Base-by-base conservation (phyloP, 2,329 filamentous ascomycete genomes). In the Zasmidium citrigriseum region DNA sequence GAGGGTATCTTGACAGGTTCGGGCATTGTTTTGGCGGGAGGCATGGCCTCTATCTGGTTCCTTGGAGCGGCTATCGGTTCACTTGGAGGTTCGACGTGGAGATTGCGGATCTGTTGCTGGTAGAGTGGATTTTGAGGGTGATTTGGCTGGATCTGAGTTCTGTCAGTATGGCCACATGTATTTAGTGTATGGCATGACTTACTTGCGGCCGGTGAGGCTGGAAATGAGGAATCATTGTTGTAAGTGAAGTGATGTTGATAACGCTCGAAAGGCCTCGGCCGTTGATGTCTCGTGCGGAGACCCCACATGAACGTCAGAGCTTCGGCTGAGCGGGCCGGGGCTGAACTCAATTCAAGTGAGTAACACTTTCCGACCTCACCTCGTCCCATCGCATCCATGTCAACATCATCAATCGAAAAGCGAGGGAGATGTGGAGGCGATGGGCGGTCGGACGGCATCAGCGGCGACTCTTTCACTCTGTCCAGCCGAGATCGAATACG, bases 31-130 rank as follows among this genome's bases (percentile, higher is more conserved):
- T 57, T 61, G 54, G 55, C 64, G 21, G 58, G 77, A 14, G 79
- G 78, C 75, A 81, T 80, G 23, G 80, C 78, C 75, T 82, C 77
- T 18, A 82, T 73, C 57, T 82, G 80, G n/a, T 65, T 77, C 48
- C 70, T 68, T 27, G 78, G 76, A 46, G 57, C 68, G 20, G 60
- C 27, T 27, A 46, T 44, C 46, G 54, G 53, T 21, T 55, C 53
- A 22, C 22, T 2, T 22, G 16, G 57, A 45, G 71, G 68, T 61
- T 73, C 70, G 46, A 68, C 59, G 45, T 62, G 61, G 21, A 57
- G 58, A 62, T 27, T 61, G 57, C 64, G 72, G 56, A 54, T 70
- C 55, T 72, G 71, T 57, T 72, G 71, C 52, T 70, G 69, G 47
- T 57, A 59, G 12, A 57, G 63, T 11, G 62, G 62, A 64, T 57